A percentile compares a stretch with the other conserved stretches of the same genome.
phyloP scores from a whole-genome alignment of 495 filamentous ascomycete genomes.

The Neurospora cerealis region DNA sequence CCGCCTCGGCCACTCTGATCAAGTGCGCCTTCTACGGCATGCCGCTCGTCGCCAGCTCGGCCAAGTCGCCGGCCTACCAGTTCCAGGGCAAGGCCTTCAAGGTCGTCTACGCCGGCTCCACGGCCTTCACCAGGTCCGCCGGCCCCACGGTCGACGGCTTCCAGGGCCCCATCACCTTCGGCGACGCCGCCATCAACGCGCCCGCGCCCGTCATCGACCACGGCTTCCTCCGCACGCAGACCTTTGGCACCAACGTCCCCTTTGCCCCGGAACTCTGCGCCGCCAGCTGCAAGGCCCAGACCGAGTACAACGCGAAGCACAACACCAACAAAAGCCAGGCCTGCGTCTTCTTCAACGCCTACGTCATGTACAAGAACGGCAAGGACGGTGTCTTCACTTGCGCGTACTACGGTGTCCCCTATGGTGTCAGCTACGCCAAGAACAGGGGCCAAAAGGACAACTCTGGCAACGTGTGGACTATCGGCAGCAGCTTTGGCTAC shows the following conservation, averaged over 20 bases:
- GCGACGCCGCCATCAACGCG: slow-evolving; percentile 32
- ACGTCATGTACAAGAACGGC: slow-evolving; percentile 34
- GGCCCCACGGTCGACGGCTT: slow-evolving; percentile 20
- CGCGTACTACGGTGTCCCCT: slow-evolving; percentile 6
- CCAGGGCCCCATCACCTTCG: slow-evolving; percentile 20
- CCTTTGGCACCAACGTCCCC: slow-evolving; percentile 26
- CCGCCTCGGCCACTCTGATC: slow-evolving; percentile 38
- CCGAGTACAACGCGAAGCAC: slow-evolving; percentile 24
- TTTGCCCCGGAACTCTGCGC: slow-evolving; percentile 32
- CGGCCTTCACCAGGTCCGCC: slow-evolving; percentile 26
- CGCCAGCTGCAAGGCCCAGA: slow-evolving; percentile 31
- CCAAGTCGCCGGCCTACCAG: slow-evolving; percentile 28
- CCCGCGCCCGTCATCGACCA: slow-evolving; percentile 15
- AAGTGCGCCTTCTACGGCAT: slow-evolving; percentile 45
- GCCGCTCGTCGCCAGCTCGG: slow-evolving; percentile 16
- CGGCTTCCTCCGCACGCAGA: slow-evolving; percentile 34
- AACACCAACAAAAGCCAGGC: slow-evolving; percentile 18
- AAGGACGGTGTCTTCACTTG: slow-evolving; percentile 7
- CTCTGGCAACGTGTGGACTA: slow-evolving; percentile 2
- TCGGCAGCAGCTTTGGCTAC: slow-evolving; percentile 6
- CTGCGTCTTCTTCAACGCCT: slow-evolving; percentile 41
- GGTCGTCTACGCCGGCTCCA: slow-evolving; percentile 35
- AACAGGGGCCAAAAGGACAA: slow-evolving; percentile 10
- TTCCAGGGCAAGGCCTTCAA: slow-evolving; percentile 27
- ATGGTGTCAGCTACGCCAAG: slow-evolving; percentile 4